Evolutionary conservation across 441 rosid genomes (phyloP).

Genomic region (Mallotus repandus): DNA sequence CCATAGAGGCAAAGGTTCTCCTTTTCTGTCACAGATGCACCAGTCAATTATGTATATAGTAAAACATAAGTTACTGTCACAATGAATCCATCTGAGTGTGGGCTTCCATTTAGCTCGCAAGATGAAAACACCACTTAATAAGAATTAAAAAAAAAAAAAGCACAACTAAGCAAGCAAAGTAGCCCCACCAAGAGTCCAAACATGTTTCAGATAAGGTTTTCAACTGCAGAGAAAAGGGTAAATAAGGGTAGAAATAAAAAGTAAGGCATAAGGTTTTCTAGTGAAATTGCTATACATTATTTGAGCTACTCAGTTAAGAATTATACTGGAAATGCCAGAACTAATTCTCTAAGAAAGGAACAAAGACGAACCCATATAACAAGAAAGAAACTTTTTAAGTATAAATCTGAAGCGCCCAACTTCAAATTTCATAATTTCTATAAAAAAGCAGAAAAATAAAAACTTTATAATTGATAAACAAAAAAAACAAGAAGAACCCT

Average conservation of each 20-base stretch:
- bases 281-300: not conserved
- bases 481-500: conserved; percentile 28
- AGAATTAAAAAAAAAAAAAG: not conserved
- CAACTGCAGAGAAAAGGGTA: not conserved
- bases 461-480: not conserved
- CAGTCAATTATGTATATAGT: not conserved
- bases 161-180: not conserved
- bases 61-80: not conserved
- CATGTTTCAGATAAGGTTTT: not conserved
- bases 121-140: not conserved
- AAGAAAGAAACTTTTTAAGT: not conserved
- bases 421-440: not conserved
- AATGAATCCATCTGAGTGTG: not conserved
- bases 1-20: conserved; percentile 66
- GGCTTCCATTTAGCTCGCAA: not conserved
- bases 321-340: not conserved
- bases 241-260: not conserved
- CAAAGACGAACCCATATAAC: not conserved
- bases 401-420: not conserved
- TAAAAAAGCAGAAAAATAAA: not conserved
- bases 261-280: not conserved
- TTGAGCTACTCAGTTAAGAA: not conserved
- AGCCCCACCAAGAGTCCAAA: not conserved
- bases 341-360: not conserved
- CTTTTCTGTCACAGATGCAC: conserved; percentile 36